Base-by-base conservation (phyloP, 768 basidiomycete genomes). In the Lactarius hatsudake region DNA sequence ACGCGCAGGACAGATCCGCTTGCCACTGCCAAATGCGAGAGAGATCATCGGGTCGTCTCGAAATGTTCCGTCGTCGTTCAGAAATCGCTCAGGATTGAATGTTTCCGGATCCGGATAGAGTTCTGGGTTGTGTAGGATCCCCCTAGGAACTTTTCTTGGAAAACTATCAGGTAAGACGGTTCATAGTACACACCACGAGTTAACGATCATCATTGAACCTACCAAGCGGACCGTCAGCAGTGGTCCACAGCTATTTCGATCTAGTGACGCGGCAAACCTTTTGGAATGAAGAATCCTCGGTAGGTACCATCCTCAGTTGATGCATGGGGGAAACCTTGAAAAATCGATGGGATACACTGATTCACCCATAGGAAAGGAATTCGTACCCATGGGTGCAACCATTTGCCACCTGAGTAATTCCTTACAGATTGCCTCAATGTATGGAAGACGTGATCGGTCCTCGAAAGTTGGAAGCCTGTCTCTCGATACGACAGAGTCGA, bases 271-370 rank as follows among this genome's bases (percentile, higher is more conserved):
- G 28, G 18, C 54, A 30, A n/a, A 63, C 87, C 86, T 71, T 86
- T 83, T n/a, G 86, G 86, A 48, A 87, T 81, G 42, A 79, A 75
- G 75, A 79, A 79, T 5, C 80, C 84, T 32, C 80, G 72, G 67
- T 87, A 87, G 36, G 83, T 73, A 67, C 87, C 84, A 66, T 87
- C 83, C 71, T 84, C 80, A 76, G 79, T 83, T 71, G 84, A 64
- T 42, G 83, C 30, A 34, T 65, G 64, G 18, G 64, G 26, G 18
- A 65, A 0, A 32, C 59, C 64, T 65, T 17, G 15, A 28, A 13
- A 38, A 38, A 38, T 13, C 36, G 12, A 38, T 38, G 36, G 36
- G 36, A 42, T 36, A 32, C n/a, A 5, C 26, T 23, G 58, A 40
- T 23, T 36, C 48, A 68, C 58, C 71, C 62, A 60, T 67, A 67